Evolutionary conservation across 2,329 filamentous ascomycete genomes (phyloP), one percentile per base, ranked within the genome.

Genomic region (Ophiostoma angusticollis): DNA sequence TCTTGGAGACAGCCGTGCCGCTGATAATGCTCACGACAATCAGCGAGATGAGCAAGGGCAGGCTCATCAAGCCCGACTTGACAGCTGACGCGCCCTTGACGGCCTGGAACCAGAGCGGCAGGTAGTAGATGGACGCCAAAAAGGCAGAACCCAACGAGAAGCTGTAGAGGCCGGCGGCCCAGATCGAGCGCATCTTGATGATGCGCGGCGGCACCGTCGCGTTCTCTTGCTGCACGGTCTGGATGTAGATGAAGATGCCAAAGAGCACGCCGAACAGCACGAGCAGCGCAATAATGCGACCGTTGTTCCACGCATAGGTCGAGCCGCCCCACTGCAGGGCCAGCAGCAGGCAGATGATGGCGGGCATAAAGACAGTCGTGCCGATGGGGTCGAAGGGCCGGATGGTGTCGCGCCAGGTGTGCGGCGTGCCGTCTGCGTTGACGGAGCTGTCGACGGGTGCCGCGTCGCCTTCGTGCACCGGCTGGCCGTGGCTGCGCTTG

Each of bases 301-400:
- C 49, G 5, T 44, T 48, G 2, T 24, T 28, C 48, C 50, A 51
- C 8, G 49, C 31, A 28, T 51, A 49, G 9, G 40, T 41, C 4
- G 35, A 40, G 29, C 58, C 60, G 39, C 59, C 59, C 61, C 61
- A 67, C 41, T 65, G 59, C 11, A 68, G 54, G 9, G 62, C 64
- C n/a, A 68, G 50, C 3, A 67, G 49, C 12, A 66, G 56, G 45
- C 61, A 65, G 25, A 63, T 51, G 16, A 64, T 58, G 12, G 57
- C 37, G 7, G 49, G 44, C n/a, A 46, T 39, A 25, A 51, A 44
- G n/a, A 50, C 18, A 8, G 40, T 16, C 1, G 39, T 39, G 21
- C 48, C 48, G 5, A 48, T 13, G 19, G 42, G 41, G 25, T 51
- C 48, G 14, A 49, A 35, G 31, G 37, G 40, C 21, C 25, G 30